Conservation (phyloP, 108 stramenopile species). For the Schizochytrium sp. region DNA sequence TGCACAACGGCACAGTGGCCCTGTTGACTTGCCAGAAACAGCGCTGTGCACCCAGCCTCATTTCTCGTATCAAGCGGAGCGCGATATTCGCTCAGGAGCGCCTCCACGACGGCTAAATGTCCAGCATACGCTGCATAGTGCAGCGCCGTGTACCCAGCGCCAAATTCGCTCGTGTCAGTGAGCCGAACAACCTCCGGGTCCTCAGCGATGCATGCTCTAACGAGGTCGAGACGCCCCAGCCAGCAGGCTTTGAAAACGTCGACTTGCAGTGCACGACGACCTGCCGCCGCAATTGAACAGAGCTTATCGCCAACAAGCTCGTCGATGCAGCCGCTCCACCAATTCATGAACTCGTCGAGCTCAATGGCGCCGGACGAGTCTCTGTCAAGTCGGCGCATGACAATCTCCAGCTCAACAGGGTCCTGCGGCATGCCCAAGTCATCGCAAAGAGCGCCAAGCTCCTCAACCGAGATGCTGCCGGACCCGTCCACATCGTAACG, state of each 20-base stretch:
- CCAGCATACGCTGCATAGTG: background rate
- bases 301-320: background rate
- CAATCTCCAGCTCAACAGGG: background rate
- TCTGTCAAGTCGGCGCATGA: background rate
- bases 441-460: conserved; percentile 1
- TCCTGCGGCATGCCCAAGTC: background rate
- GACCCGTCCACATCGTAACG: background rate
- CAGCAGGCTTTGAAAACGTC: background rate
- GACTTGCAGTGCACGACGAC: background rate
- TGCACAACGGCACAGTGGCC: background rate
- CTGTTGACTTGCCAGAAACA: conserved; percentile 14
- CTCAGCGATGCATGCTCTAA: background rate
- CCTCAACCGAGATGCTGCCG: background rate
- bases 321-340: background rate
- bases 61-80: background rate
- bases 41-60: background rate
- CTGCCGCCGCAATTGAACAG: background rate
- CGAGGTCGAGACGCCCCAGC: background rate
- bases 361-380: background rate
- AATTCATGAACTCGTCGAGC: background rate
- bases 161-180: background rate
- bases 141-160: background rate
- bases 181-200: background rate
- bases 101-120: background rate
- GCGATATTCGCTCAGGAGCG: background rate